Base-by-base conservation (phyloP, 192 early-diverging fungal genomes). In the Mortierella antarctica region DNA sequence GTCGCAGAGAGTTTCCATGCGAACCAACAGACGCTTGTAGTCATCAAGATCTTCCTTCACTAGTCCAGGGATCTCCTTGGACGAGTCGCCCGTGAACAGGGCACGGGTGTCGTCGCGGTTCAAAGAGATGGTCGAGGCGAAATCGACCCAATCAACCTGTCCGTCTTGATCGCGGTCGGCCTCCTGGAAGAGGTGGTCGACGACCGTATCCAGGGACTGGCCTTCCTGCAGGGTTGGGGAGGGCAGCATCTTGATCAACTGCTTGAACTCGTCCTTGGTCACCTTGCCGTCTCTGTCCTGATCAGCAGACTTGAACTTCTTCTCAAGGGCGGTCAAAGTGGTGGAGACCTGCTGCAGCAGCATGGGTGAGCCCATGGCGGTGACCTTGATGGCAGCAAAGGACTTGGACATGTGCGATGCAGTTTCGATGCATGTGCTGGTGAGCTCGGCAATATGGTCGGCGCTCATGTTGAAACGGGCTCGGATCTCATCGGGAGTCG, bases 321-420 rank as follows among this genome's bases (percentile, higher is more conserved):
- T 55, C 31, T 89, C 81, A 17, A 93, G 70, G 2, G 71, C 48
- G 18, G 65, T 73, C 50, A 93, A 67, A 9, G 85, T 83, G 39
- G 76, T 81, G 50, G 95, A 91, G 79, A 95, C 88, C 54, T 89
- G 89, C 74, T 90, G 88, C 13, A 98, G 88, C 39, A 97, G 76
- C 21, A 83, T 69, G 9, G 95, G 95, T 23, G 93, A 91, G 1
- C 90, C 79, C 54, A 97, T 89, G 7, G 94, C 95, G 45, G 97
- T 96, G 47, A 98, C 76, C 77, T 98, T 98, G 77, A 93, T 73
- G 11, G 97, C 97, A 15, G 93, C 90, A 86, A 96, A 96, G 54
- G 89, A 89, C 45, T 90, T 89, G 0, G 90, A 86, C 57, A 89
- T 85, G 7, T 76, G 86, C 65, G 73, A 73, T 20, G 93, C 94